phyloP scores from a whole-genome alignment of 2,329 filamentous ascomycete species.

The Aspergillus sp. region DNA sequence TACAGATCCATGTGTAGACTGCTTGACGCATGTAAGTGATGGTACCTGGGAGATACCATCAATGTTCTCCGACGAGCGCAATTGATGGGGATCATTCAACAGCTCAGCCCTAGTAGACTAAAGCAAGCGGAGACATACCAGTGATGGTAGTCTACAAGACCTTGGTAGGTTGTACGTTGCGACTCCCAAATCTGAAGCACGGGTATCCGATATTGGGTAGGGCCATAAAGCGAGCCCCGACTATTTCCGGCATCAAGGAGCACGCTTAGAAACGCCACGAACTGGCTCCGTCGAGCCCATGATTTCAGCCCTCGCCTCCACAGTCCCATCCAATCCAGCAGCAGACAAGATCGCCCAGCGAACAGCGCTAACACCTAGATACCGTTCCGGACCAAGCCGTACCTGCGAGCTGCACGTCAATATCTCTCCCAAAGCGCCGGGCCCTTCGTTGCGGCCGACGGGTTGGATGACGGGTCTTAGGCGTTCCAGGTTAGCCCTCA shows the following conservation, averaged over 20 bases:
- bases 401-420: conserved; percentile 62
- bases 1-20: neutral
- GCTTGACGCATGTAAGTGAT: neutral
- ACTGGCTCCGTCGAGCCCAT: conserved; percentile 11
- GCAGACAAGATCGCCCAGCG: conserved; percentile 68
- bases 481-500: conserved; percentile 46
- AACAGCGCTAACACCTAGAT: conserved; percentile 64
- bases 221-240: too few relatives aligned
- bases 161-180: too few relatives aligned
- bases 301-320: conserved; percentile 28
- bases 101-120: neutral
- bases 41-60: neutral
- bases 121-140: too few relatives aligned
- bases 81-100: neutral
- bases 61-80: neutral
- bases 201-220: too few relatives aligned
- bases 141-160: too few relatives aligned
- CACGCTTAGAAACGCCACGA: conserved; percentile 7
- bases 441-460: conserved; percentile 43
- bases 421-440: conserved; percentile 61
- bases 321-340: conserved; percentile 57
- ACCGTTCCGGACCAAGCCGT: conserved; percentile 50
- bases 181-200: too few relatives aligned
- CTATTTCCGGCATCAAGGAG: neutral
- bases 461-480: conserved; percentile 51